A percentile compares a stretch with the other conserved stretches of the same genome.
phyloP scores from a whole-genome alignment of 2,329 filamentous ascomycete genomes.

The Pestalotiopsis sp. region DNA sequence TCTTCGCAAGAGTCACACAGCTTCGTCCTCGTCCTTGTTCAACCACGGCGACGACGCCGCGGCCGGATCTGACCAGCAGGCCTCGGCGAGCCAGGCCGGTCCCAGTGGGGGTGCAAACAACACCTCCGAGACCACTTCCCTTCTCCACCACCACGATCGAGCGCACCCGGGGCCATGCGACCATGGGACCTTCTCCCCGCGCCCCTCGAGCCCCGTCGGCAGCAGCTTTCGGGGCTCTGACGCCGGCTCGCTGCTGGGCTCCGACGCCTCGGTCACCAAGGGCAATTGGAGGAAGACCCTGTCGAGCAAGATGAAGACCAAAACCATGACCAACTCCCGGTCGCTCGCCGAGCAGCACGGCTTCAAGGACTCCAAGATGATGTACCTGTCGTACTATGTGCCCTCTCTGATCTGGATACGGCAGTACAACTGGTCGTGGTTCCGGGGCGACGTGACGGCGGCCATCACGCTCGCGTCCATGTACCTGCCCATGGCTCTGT shows the following conservation, averaged over 20 bases:
- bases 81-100: constrained; percentile 12
- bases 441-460: constrained; percentile 84
- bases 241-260: constrained; percentile 32
- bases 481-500: constrained; percentile 96
- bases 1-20: constrained; percentile 32
- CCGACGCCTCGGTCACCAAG: constrained; percentile 40
- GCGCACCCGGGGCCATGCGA: constrained; percentile 58
- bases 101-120: constrained; percentile 17
- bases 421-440: constrained; percentile 81
- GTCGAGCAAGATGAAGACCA: constrained; percentile 56
- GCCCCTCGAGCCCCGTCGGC: constrained; percentile 53
- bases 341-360: constrained; percentile 74
- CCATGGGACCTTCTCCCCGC: constrained; percentile 78
- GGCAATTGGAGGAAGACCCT: constrained; percentile 50
- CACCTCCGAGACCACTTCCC: constrained; percentile 47
- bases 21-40: constrained; percentile 26
- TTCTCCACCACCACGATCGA: constrained; percentile 41
- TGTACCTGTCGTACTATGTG: constrained; percentile 94
- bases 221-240: constrained; percentile 32
- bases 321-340: constrained; percentile 74
- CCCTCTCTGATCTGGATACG: constrained; percentile 88
- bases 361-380: constrained; percentile 70
- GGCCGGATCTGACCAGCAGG: background rate
- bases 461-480: constrained; percentile 97
- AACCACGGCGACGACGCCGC: constrained; percentile 15